phyloP scores from a whole-genome alignment of 2,329 filamentous ascomycete genomes.

The Alternaria panax region DNA sequence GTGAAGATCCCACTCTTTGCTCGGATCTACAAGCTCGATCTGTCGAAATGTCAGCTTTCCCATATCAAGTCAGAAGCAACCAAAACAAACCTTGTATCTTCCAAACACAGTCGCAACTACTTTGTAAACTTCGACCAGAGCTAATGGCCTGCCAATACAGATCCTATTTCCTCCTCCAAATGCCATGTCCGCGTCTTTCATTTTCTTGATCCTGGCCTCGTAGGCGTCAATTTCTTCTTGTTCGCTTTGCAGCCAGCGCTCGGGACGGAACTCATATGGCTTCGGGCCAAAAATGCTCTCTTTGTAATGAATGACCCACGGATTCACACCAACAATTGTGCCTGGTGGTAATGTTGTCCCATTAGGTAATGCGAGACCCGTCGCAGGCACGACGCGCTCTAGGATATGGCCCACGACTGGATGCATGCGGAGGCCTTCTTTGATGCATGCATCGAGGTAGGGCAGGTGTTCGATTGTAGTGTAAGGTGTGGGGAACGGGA shows the following conservation, averaged over 20 bases:
- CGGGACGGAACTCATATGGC: constrained; percentile 31
- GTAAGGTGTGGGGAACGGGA: constrained; percentile 30
- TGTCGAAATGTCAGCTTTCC: constrained; percentile 14
- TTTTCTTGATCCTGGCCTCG: constrained; percentile 30
- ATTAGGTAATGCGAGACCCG: constrained; percentile 25
- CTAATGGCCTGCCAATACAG: constrained; percentile 41
- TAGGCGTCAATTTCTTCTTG: constrained; percentile 24
- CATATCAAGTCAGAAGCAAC: constrained; percentile 19
- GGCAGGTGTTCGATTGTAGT: constrained; percentile 41
- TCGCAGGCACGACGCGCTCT: constrained; percentile 41
- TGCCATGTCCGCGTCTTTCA: constrained; percentile 47
- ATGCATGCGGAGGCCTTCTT: constrained; percentile 57
- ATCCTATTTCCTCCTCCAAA: constrained; percentile 42
- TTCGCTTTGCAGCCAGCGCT: constrained; percentile 44
- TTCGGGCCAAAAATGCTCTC: constrained; percentile 30
- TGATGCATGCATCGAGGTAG: constrained; percentile 57
- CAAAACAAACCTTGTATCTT: constrained; percentile 55
- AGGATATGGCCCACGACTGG: constrained; percentile 46
- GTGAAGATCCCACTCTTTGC: constrained; percentile 50
- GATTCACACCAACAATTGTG: constrained; percentile 44
- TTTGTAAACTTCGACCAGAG: constrained; percentile 53
- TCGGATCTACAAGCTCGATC: constrained; percentile 48
- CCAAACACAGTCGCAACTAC: constrained; percentile 53
- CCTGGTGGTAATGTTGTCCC: constrained; percentile 38
- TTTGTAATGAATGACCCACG: constrained; percentile 38